Evolutionary conservation across 2,329 filamentous ascomycete genomes (phyloP), one percentile per base, ranked within the genome.

Genomic region (Colletotrichum coccodes): DNA sequence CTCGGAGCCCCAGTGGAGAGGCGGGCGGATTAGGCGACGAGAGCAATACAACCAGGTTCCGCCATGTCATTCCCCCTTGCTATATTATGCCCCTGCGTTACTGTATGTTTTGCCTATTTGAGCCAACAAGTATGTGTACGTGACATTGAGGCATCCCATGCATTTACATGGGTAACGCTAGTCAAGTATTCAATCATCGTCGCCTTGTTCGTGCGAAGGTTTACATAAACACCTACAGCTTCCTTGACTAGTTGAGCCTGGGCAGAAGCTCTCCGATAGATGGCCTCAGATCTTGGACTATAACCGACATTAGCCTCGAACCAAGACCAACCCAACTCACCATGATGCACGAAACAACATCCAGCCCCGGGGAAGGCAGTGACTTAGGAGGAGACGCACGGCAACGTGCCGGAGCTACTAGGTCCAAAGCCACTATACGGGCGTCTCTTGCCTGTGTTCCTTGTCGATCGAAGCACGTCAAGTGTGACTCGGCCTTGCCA

Each of bases 391-490:
- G 56, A 11, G 67, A 70, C 40, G 40, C 50, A 23, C 57, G 57
- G 32, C 50, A 54, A 42, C 67, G 67, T 47, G 67, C 67, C 21
- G 67, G 67, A 2, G 67, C 67, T 7, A 62, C 57, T 3, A 70
- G 74, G 28, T 76, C 77, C 34, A 79, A 78, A 59, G 74, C 75
- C 16, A 75, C 73, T 40, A 83, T 87, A 60, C 79, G 80, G 60
- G 80, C 80, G 28, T 82, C 80, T 12, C 72, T 82, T 38, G 80
- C 80, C 56, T 82, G 80, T 53, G 76, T 84, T 77, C 87, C 88
- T 72, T 87, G 84, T 64, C 81, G 80, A 28, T 77, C 78, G 67
- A 87, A 83, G 73, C 86, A 88, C 57, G 88, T 66, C 52, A 72
- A 63, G 72, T 73, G 44, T 71, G 44, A 66, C 47, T 60, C 52